Evolutionary conservation across 805 yeast genomes (phyloP).

Genomic region (Pichia insulana): DNA sequence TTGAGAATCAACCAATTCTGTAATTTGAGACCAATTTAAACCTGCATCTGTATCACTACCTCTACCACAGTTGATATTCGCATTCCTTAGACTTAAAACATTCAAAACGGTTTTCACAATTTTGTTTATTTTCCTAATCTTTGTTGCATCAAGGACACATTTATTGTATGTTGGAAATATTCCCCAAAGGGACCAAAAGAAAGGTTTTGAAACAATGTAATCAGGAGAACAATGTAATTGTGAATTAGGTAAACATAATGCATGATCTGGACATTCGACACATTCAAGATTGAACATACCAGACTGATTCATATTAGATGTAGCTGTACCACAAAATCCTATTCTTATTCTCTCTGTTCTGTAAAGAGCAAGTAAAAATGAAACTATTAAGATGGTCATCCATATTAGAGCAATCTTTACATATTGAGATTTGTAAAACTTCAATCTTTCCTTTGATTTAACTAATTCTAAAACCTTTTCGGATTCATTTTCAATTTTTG

Average conservation of each 20-base stretch:
- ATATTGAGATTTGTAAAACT: conserved; percentile 5
- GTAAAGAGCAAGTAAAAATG: conserved; percentile 16
- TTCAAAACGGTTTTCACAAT: conserved; percentile 60
- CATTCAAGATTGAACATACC: conserved; percentile 51
- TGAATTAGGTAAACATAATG: conserved; percentile 59
- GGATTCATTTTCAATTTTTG: conserved; percentile 19
- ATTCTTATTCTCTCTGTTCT: conserved; percentile 52
- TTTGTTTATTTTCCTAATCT: conserved; percentile 57
- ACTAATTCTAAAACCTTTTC: conserved; percentile 14
- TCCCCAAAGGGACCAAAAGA: conserved; percentile 44
- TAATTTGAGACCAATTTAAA: conserved; percentile 56
- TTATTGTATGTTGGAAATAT: conserved; percentile 51
- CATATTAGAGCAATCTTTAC: conserved; percentile 1
- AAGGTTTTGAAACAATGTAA: conserved; percentile 42
- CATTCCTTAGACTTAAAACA: conserved; percentile 62
- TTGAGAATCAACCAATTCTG: conserved; percentile 44
- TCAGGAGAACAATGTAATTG: conserved; percentile 67
- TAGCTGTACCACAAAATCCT: conserved; percentile 73
- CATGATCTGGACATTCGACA: conserved; percentile 74
- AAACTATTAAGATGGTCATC: neutral
- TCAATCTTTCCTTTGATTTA: conserved; percentile 1
- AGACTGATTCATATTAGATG: conserved; percentile 12
- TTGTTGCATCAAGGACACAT: conserved; percentile 73
- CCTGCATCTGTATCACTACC: conserved; percentile 28
- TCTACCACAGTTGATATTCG: conserved; percentile 36